Evolutionary conservation across 768 basidiomycete species (phyloP).

Genomic region (Jaapia argillacea): DNA sequence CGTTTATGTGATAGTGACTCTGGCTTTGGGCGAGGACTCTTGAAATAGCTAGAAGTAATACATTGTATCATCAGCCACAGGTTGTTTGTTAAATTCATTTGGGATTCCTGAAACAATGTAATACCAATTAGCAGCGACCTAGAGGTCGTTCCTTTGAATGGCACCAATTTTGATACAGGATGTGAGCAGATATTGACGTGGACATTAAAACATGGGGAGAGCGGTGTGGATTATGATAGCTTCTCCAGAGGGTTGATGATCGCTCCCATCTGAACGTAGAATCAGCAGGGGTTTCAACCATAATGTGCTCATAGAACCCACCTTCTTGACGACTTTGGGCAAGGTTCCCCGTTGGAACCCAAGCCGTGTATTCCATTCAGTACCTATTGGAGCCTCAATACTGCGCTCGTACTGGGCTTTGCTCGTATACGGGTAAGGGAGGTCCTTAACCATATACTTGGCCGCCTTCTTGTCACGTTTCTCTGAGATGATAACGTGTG

Average conservation of each 20-base stretch:
- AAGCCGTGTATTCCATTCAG: constrained; percentile 89
- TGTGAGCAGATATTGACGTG: no score
- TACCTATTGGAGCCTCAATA: constrained; percentile 73
- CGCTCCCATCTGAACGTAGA: constrained; percentile 56
- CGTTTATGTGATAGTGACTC: constrained; percentile 58
- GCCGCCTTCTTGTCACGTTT: constrained; percentile 89
- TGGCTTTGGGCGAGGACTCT: constrained; percentile 29
- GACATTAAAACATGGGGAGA: no score
- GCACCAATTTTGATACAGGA: no score
- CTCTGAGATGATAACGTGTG: constrained; percentile 92
- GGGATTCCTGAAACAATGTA: no score
- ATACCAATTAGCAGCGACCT: no score
- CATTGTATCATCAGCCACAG: no score
- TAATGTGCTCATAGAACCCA: constrained; percentile 16
- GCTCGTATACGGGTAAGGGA: constrained; percentile 93
- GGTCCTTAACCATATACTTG: constrained; percentile 82
- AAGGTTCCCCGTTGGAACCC: constrained; percentile 78
- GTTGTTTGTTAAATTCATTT: no score
- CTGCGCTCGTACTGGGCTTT: constrained; percentile 85
- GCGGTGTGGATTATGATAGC: constrained; percentile 13
- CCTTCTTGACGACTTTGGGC: constrained; percentile 85
- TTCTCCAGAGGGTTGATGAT: constrained; percentile 66
- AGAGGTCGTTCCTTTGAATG: no score
- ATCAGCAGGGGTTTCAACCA: not conserved
- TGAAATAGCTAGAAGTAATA: constrained; percentile 1